phyloP scores from a whole-genome alignment of 495 filamentous ascomycete species.

The Lophiostoma macrostomum region DNA sequence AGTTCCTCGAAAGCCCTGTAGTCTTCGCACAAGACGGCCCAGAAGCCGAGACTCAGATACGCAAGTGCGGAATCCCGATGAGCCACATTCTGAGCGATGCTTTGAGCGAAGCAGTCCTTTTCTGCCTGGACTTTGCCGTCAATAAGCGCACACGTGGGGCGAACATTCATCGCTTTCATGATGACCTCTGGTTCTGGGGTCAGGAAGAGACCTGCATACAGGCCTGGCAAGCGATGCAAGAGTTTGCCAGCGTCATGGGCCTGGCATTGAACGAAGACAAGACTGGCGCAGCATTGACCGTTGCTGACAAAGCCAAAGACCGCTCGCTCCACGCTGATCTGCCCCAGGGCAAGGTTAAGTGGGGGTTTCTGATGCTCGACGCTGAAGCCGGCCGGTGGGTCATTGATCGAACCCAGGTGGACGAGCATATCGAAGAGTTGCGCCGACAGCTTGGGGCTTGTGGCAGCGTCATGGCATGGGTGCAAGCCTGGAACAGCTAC shows the following conservation, averaged over 20 bases:
- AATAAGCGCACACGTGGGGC: slow-evolving; percentile 35
- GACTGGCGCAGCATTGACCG: slow-evolving; percentile 32
- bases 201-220: slow-evolving; percentile 22
- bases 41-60: slow-evolving; percentile 11
- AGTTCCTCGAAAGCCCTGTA: slow-evolving; percentile 33
- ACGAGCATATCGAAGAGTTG: slow-evolving; percentile 35
- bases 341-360: slow-evolving; percentile 34
- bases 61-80: slow-evolving; percentile 35
- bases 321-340: slow-evolving; percentile 10
- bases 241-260: slow-evolving; percentile 34
- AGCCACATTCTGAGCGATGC: slow-evolving; percentile 35
- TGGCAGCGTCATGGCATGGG: slow-evolving; percentile 34
- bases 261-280: slow-evolving; percentile 31
- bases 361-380: slow-evolving; percentile 36
- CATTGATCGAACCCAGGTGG: slow-evolving; percentile 34
- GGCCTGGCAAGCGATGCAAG: slow-evolving; percentile 33
- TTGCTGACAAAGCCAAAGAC: slow-evolving; percentile 18
- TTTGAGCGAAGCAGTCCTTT: slow-evolving; percentile 34
- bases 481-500: slow-evolving; percentile 39
- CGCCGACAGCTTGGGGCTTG: slow-evolving; percentile 30
- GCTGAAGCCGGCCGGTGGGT: slow-evolving; percentile 30
- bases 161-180: slow-evolving; percentile 35
- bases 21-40: slow-evolving; percentile 32
- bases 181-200: slow-evolving; percentile 40
- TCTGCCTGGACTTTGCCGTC: slow-evolving; percentile 37